Base-by-base conservation (phyloP, 2,329 filamentous ascomycete species). In the Cadophora gregata region DNA sequence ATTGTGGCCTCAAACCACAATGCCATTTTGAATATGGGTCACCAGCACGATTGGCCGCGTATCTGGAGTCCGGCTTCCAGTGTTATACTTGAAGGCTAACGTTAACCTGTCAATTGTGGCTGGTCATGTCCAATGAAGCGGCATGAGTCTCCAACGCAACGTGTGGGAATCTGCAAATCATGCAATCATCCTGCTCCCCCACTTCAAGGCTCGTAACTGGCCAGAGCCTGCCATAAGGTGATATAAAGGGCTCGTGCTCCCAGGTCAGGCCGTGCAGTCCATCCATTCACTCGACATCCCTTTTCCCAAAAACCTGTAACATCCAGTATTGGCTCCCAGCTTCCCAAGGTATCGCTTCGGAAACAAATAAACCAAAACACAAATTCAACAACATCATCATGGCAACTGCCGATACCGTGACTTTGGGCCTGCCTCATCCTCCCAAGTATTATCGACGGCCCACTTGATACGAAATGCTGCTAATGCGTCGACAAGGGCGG, bases 331-430 rank as follows among this genome's bases (percentile, higher is more conserved):
- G 10, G 16, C n/a, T 33, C 36, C 9, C 8, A 24, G 2, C 38
- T 19, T 48, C 36, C 36, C 59, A 27, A 50, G 42, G 27, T 48
- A 31, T n/a, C 10, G 27, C 29, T 24, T 21, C 4, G 24, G 4
- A n/a, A 9, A 24, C 47, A 36, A n/a, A n/a, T 14, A 42, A 24
- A 55, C 47, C 29, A 55, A 31, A 42, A 38, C 29, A 19, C 21
- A 24, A 62, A 55, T 58, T 68, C 56, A 53, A 27, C 36, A 25
- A 36, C 25, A 12, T 50, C 36, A 21, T 48, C 29, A 76, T 76
- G 74, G 74, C 74, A n/a, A 76, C 74, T 21, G 73, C 80, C 59
- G 83, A 86, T n/a, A 87, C 84, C 9, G 82, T 84, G 59, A 77
- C 84, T 25, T 77, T 87, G 45, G 81, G 83, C 7, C 65, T 65